Conservation (phyloP, 2,329 filamentous ascomycete genomes). For the Xylariaceae sp. region DNA sequence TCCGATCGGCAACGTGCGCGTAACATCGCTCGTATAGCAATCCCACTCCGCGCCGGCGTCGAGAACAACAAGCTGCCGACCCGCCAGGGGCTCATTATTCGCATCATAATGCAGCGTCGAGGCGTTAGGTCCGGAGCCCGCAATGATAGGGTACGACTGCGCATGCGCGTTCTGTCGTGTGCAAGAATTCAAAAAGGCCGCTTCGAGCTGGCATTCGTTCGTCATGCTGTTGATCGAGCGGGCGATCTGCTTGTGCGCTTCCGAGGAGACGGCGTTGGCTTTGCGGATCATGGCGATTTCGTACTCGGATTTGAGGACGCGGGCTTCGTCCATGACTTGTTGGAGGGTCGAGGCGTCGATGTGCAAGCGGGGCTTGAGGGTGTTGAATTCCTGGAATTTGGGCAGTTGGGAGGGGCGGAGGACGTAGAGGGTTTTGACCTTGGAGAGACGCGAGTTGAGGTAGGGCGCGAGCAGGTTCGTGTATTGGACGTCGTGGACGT, state of each 20-base stretch:
- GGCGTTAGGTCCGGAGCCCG: constrained; percentile 75
- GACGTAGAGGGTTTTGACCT: constrained; percentile 41
- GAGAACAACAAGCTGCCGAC: constrained; percentile 70
- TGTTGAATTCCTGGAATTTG: constrained; percentile 28
- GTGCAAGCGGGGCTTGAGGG: constrained; percentile 28
- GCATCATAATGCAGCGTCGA: constrained; percentile 80
- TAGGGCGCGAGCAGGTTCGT: constrained; percentile 44
- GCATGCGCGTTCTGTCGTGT: constrained; percentile 65
- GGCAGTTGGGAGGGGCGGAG: constrained; percentile 42
- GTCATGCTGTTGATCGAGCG: constrained; percentile 54
- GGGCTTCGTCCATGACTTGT: constrained; percentile 70
- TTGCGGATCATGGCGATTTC: constrained; percentile 77
- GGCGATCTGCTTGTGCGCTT: constrained; percentile 71
- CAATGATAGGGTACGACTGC: constrained; percentile 87
- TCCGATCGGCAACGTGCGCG: constrained; percentile 72
- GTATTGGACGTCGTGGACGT: constrained; percentile 67
- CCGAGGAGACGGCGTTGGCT: constrained; percentile 73
- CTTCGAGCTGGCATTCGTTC: constrained; percentile 81
- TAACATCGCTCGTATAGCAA: constrained; percentile 86
- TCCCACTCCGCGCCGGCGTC: constrained; percentile 84
- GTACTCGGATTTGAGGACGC: constrained; percentile 79
- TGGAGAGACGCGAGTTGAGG: constrained; percentile 43
- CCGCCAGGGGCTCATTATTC: constrained; percentile 67
- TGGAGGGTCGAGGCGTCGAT: constrained; percentile 53
- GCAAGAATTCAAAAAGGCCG: constrained; percentile 67